These are phyloP conservation scores for Exophiala bonariae DNA, from an alignment of 2,329 filamentous ascomycete genomes.

Conservation along the genomic window DNA sequence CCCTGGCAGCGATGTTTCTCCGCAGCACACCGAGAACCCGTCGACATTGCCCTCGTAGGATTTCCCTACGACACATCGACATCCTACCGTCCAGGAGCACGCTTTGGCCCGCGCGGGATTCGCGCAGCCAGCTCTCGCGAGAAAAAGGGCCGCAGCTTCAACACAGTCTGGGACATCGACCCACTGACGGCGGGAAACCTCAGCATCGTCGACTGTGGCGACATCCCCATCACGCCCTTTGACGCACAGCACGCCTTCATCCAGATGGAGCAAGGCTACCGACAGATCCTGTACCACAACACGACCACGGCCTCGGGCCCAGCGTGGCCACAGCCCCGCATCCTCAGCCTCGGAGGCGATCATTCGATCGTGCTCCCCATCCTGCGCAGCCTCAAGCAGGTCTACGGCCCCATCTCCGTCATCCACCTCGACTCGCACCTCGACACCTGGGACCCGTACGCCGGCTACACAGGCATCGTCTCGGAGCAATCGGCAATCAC, in stretches of 20 bases:
- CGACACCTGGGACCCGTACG: slow-evolving; percentile 74
- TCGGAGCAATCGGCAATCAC: slow-evolving; percentile 76
- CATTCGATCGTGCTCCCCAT: slow-evolving; percentile 48
- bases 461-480: slow-evolving; percentile 75
- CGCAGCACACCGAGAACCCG: slow-evolving; percentile 21
- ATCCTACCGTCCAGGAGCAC: slow-evolving; percentile 34
- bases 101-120: slow-evolving; percentile 35
- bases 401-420: slow-evolving; percentile 67
- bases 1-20: slow-evolving; percentile 32
- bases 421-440: slow-evolving; percentile 65
- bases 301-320: slow-evolving; percentile 71
- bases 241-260: slow-evolving; percentile 79
- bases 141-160: slow-evolving; percentile 32
- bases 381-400: slow-evolving; percentile 59
- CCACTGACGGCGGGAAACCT: slow-evolving; percentile 26
- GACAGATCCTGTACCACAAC: slow-evolving; percentile 68
- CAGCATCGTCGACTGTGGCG: slow-evolving; percentile 77
- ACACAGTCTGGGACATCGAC: slow-evolving; percentile 31
- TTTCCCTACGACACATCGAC: slow-evolving; percentile 37
- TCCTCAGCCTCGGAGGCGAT: slow-evolving; percentile 68
- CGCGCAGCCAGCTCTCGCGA: slow-evolving; percentile 33
- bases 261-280: slow-evolving; percentile 84
- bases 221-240: slow-evolving; percentile 83
- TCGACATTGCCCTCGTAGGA: slow-evolving; percentile 35
- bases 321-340: slow-evolving; percentile 65